These are phyloP conservation scores for Penicillium argentinense DNA, from an alignment of 495 filamentous ascomycete genomes.

Conservation along the genomic window DNA sequence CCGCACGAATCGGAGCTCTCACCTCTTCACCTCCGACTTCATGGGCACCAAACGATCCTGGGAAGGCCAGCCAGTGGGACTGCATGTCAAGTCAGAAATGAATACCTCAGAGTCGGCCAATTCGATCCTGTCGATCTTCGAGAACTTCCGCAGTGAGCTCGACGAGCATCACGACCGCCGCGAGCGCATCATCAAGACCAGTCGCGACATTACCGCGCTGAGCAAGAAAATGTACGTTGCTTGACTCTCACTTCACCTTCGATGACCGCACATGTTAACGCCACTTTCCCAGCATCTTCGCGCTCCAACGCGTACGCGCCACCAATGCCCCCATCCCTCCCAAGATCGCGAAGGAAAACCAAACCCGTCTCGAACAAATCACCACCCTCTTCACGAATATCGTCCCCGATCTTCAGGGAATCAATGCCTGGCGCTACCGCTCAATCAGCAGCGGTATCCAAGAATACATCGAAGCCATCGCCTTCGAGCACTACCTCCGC, in stretches of 20 bases:
- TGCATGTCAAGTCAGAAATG: constrained; percentile 25
- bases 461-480: constrained; percentile 86
- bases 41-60: constrained; percentile 59
- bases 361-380: constrained; percentile 65
- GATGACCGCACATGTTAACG: too few species aligned
- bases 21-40: background rate
- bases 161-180: constrained; percentile 94
- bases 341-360: constrained; percentile 62
- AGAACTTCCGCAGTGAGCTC: constrained; percentile 78
- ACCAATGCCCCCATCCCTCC: constrained; percentile 63
- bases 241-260: background rate
- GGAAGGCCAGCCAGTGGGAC: constrained; percentile 52
- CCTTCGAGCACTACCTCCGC: constrained; percentile 83
- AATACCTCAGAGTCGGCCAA: constrained; percentile 25
- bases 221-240: constrained; percentile 91
- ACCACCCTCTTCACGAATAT: constrained; percentile 63
- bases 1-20: too few species aligned
- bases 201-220: constrained; percentile 83
- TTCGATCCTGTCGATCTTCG: constrained; percentile 73
- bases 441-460: constrained; percentile 79
- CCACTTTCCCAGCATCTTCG: constrained; percentile 69
- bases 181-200: constrained; percentile 84
- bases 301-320: constrained; percentile 76
- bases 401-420: constrained; percentile 67
- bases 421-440: constrained; percentile 82